Evolutionary conservation across 495 filamentous ascomycete genomes (phyloP).

Genomic region (Daldinia vernicosa): DNA sequence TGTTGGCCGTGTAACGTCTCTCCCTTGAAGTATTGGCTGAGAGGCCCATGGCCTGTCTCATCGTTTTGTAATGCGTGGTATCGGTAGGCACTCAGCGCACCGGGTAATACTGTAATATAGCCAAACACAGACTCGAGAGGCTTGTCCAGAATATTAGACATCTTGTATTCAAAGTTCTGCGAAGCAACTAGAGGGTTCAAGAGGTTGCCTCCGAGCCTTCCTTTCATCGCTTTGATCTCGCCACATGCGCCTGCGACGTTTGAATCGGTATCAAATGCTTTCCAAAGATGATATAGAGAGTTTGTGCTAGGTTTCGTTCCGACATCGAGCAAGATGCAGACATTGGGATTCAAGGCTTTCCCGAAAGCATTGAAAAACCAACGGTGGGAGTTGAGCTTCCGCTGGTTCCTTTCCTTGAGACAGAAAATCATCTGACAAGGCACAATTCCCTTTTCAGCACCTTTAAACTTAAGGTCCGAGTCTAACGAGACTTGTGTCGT

Average conservation of each 20-base stretch:
- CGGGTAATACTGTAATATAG: conserved; percentile 96
- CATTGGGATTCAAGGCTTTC: conserved; percentile 88
- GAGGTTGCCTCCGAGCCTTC: conserved; percentile 80
- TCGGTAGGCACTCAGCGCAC: conserved; percentile 92
- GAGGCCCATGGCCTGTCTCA: conserved; percentile 89
- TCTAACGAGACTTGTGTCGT: conserved; percentile 98
- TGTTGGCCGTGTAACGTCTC: conserved; percentile 96
- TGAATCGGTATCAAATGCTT: conserved; percentile 97
- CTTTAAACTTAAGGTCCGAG: conserved; percentile 95
- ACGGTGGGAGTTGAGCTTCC: conserved; percentile 97
- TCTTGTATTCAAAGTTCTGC: conserved; percentile 99
- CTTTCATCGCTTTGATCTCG: conserved; percentile 96
- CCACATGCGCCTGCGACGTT: conserved; percentile 96
- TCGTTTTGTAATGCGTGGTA: conserved; percentile 98
- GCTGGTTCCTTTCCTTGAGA: conserved; percentile 96
- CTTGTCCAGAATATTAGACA: conserved; percentile 99
- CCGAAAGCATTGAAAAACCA: conserved; percentile 99
- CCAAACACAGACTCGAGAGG: conserved; percentile 97
- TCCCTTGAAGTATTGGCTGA: conserved; percentile 99
- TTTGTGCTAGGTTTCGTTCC: conserved; percentile 88
- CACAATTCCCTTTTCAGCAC: conserved; percentile 98
- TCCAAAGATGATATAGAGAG: conserved; percentile 98
- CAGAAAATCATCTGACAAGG: conserved; percentile 99
- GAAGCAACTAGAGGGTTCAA: conserved; percentile 95
- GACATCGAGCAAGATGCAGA: conserved; percentile 96